A percentile compares a stretch with the other conserved stretches of the same genome.
phyloP scores from a whole-genome alignment of 306 rosid species.

The Cucumis hystrix region DNA sequence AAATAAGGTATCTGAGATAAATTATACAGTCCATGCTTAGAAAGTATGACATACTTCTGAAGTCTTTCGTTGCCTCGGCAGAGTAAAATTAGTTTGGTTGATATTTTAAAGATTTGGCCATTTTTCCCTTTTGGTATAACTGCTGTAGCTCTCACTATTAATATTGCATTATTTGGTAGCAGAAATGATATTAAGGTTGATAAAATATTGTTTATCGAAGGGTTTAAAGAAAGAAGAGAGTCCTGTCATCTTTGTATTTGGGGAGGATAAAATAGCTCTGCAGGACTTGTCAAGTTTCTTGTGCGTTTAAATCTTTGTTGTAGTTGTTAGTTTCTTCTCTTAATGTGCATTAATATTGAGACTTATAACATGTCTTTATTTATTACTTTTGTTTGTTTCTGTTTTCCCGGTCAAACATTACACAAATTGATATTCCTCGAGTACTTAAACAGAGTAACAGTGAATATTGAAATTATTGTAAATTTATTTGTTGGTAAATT shows the following conservation, averaged over 20 bases:
- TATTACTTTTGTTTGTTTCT: background rate
- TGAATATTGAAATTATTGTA: background rate
- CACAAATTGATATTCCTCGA: background rate
- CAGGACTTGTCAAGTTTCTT: background rate
- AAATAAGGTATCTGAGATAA: background rate
- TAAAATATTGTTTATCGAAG: background rate
- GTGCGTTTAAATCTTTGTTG: background rate
- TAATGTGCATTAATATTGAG: background rate
- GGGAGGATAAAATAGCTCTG: background rate
- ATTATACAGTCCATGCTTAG: background rate
- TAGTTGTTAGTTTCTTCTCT: background rate
- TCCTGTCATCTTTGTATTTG: background rate
- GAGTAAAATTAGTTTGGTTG: background rate
- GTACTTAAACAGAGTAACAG: background rate
- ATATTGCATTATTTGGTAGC: background rate
- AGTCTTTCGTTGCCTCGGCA: background rate
- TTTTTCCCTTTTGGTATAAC: background rate
- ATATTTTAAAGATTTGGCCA: background rate
- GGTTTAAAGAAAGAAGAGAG: background rate
- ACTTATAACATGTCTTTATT: background rate
- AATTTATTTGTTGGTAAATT: background rate
- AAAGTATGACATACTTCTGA: background rate
- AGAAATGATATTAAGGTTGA: background rate
- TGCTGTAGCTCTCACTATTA: background rate
- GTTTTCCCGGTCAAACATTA: background rate